Conservation (phyloP, 2,329 filamentous ascomycete species). For the Penicillium sp. region DNA sequence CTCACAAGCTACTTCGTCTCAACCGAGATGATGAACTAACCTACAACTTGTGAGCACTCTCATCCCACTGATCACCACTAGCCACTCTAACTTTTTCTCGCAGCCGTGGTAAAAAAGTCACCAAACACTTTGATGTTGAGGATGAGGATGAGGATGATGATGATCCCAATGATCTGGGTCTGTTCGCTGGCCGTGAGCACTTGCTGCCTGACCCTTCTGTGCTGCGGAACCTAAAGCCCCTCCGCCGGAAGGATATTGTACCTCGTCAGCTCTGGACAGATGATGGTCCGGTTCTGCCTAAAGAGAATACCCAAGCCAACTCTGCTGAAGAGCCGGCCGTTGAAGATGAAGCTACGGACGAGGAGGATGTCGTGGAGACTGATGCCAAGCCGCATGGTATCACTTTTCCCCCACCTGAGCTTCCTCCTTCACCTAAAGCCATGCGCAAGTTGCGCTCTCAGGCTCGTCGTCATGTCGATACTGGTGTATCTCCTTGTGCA, state of each 20-base stretch:
- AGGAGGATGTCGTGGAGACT: conserved; percentile 29
- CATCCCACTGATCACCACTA: not conserved
- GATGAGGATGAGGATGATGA: conserved; percentile 38
- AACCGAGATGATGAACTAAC: conserved; percentile 58
- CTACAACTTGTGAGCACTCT: conserved; percentile 59
- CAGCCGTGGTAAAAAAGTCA: conserved; percentile 63
- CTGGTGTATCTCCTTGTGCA: conserved; percentile 23
- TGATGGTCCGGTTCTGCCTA: not conserved
- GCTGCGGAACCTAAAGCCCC: conserved; percentile 42
- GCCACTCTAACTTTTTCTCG: conserved; percentile 25
- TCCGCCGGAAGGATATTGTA: conserved; percentile 60
- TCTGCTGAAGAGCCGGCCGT: conserved; percentile 29
- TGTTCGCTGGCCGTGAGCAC: conserved; percentile 42
- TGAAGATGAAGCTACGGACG: conserved; percentile 57
- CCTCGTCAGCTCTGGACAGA: conserved; percentile 59
- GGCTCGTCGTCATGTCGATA: conserved; percentile 23
- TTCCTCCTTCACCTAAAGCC: conserved; percentile 29
- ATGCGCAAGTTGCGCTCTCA: conserved; percentile 37
- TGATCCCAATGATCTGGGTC: conserved; percentile 44
- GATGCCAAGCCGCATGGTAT: conserved; percentile 16
- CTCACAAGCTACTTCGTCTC: not conserved
- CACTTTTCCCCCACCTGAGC: conserved; percentile 21
- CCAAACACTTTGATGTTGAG: conserved; percentile 53
- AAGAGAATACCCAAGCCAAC: conserved; percentile 37
- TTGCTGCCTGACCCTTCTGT: conserved; percentile 32